Base-by-base conservation (phyloP, 495 filamentous ascomycete species). In the Talaromyces nanjingensis region DNA sequence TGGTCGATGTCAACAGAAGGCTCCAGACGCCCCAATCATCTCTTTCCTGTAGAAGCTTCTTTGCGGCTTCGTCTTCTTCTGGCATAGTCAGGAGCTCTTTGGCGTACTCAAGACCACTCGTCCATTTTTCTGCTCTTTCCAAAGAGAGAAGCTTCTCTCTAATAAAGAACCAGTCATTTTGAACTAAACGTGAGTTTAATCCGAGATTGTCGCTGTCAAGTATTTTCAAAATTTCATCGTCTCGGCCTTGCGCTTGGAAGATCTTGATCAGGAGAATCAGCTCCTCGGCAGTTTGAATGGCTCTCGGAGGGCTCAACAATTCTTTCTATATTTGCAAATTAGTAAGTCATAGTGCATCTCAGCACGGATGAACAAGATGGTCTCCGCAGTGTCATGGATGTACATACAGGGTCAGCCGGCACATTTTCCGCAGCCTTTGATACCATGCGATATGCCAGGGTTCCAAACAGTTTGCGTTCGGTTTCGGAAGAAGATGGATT, bases 11-110 rank as follows among this genome's bases (percentile, higher is more conserved):
- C 34, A 77, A 61, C 45, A 80, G 65, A 47, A 78, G 70, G n/a
- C 79, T 74, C 85, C 85, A 87, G 33, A 84, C 74, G 54, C 70
- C 76, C 82, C 84, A 86, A 61, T 86, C 83, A 70, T 86, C 83
- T 54, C 76, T 79, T 65, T 78, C 73, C 31, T 77, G 75, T 20
- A 79, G 69, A 31, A 53, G 29, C 11, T 27, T 52, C 14, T 49
- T 37, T 25, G 69, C 64, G 16, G 76, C 77, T 16, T 65, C 68
- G 63, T 73, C 72, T 18, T 63, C 67, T 27, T 74, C 73, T 12
- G 69, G 72, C 54, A 77, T 74, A 53, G 68, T 69, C 63, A 72
- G 83, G 56, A 73, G 76, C 25, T 59, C 63, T 63, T 68, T 79
- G 58, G 70, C 77, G 74, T 77, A 82, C 18, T 75, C 67, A 60